Evolutionary conservation across 1,284 basidiomycete species (phyloP).

Genomic region (Boletus putidus): DNA sequence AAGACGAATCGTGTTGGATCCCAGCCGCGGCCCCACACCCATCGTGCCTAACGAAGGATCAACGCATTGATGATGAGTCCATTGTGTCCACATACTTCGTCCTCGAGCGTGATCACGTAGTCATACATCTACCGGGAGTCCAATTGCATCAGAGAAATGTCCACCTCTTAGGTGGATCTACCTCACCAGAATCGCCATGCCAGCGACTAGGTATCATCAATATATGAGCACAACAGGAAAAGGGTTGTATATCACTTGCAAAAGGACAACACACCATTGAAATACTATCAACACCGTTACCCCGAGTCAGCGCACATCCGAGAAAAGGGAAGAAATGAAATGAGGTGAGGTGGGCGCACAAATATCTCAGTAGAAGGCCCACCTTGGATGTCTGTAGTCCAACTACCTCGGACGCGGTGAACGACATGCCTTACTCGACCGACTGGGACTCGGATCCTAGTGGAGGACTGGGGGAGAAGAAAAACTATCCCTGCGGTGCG

Average conservation of each 20-base stretch:
- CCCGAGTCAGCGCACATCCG: background rate
- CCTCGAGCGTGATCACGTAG: constrained; percentile 24
- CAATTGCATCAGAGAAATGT: background rate
- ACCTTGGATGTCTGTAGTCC: constrained; percentile 24
- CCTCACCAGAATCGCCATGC: constrained; percentile 18
- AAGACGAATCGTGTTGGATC: constrained; percentile 21
- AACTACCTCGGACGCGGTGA: background rate
- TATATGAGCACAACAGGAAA: background rate
- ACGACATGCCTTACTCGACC: constrained; percentile 4
- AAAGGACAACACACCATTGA: constrained; percentile 16
- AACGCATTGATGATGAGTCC: background rate
- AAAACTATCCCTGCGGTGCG: background rate
- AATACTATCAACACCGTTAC: constrained; percentile 9
- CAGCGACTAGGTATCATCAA: constrained; percentile 8
- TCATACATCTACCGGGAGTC: constrained; percentile 15
- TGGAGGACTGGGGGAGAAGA: background rate
- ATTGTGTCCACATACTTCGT: constrained; percentile 14
- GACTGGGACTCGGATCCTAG: background rate
- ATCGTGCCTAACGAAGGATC: constrained; percentile 11
- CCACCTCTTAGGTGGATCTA: too few species aligned
- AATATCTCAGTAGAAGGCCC: background rate
- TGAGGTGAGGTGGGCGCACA: too few species aligned
- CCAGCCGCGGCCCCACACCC: constrained; percentile 25
- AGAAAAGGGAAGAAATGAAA: too few species aligned
- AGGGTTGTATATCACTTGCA: background rate